Evolutionary conservation across 805 yeast species (phyloP), one percentile per base, ranked within the genome.

Genomic region (Candida coleopterorum): DNA sequence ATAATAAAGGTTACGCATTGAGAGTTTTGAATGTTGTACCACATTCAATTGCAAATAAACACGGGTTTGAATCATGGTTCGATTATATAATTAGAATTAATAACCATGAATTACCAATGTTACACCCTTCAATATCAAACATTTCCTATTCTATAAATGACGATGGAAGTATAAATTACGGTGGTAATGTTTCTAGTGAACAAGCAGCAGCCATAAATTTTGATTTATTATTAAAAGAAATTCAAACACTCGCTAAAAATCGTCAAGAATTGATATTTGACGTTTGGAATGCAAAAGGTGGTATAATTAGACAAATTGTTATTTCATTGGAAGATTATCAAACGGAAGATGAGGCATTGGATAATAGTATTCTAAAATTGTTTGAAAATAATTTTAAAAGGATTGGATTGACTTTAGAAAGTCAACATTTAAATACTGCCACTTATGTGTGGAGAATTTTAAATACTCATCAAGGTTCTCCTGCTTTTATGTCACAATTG

Each of bases 271-370:
- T 84, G 5, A 60, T 67, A 8, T 63, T 89, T 29, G 78, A 74
- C 34, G 77, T 86, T 2, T 89, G 96, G 95, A 78, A 77, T 30
- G 93, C 95, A 2, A 88, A 88, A 60, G 97, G 97, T 16, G 88
- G 88, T 2, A 52, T 69, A 6, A 33, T 62, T 12, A 53, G 73
- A 38, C 55, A 55, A 35, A 50, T 66, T 3, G 9, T 40, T 1
- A 35, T 65, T 2, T 60, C 62, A 10, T 39, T 64, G n/a, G 39
- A 38, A 30, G 14, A 35, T 35, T 6, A 31, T 22, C 18, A 27
- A 9, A 25, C 64, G 32, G 55, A 53, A 14, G 20, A 33, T 10
- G 27, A 64, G 31, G 53, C 52, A n/a, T 20, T 37, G 11, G 35
- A 34, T 28, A 16, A 37, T n/a, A 15, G 24, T 11, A 18, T 35